Conservation (phyloP, 208 protist species). For the Leishmania aethiopica region DNA sequence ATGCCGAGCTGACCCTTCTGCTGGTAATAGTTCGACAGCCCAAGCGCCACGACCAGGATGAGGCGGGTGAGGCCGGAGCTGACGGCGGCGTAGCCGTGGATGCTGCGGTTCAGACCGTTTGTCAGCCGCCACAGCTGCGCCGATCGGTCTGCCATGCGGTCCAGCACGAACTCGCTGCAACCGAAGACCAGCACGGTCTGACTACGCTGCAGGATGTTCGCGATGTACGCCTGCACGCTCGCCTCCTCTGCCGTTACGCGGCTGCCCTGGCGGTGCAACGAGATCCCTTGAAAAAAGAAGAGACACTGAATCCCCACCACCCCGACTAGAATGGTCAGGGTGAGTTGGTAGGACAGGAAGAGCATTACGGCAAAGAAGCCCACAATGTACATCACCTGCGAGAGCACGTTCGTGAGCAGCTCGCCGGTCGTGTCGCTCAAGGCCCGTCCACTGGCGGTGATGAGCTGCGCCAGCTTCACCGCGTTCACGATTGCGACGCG, state of each 20-base stretch:
- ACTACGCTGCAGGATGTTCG: constrained; percentile 67
- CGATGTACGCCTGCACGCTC: constrained; percentile 46
- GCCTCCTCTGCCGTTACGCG: constrained; percentile 47
- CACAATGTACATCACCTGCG: constrained; percentile 30
- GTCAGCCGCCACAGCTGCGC: constrained; percentile 26
- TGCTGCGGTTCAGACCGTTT: constrained; percentile 43
- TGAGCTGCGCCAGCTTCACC: constrained; percentile 50
- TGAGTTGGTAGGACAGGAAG: constrained; percentile 63
- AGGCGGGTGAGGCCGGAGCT: constrained; percentile 57
- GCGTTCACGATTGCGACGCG: constrained; percentile 56
- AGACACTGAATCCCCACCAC: constrained; percentile 51
- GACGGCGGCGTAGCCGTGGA: constrained; percentile 68
- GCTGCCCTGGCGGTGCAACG: constrained; percentile 33
- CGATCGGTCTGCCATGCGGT: constrained; percentile 36
- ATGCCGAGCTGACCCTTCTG: constrained; percentile 53
- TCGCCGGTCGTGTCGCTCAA: constrained; percentile 43
- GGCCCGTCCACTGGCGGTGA: constrained; percentile 44
- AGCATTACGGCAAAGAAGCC: constrained; percentile 45
- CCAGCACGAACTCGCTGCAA: constrained; percentile 54
- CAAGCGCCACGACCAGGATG: constrained; percentile 71
- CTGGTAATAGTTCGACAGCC: constrained; percentile 57
- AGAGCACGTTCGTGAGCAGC: constrained; percentile 65
- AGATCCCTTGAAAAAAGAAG: constrained; percentile 43
- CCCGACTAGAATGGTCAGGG: constrained; percentile 43
- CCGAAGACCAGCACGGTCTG: constrained; percentile 71